phyloP scores from a whole-genome alignment of 352 stramenopile genomes.

The Globisporangium rhizosaccharum region DNA sequence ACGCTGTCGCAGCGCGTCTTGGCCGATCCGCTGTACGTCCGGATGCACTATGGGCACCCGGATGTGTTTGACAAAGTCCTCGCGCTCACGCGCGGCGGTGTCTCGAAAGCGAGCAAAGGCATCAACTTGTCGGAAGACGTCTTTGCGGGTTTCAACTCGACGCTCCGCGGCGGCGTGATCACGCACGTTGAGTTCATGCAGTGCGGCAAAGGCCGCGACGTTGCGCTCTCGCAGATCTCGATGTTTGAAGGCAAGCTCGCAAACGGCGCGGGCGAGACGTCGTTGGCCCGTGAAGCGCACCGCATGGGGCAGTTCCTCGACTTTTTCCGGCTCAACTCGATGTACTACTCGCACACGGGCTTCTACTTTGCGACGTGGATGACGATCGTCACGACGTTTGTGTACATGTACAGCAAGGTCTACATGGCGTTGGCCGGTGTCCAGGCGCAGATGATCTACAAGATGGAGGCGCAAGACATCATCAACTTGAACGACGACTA shows the following conservation, averaged over 20 bases:
- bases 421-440: slow-evolving; percentile 74
- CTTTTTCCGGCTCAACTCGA: slow-evolving; percentile 83
- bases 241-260: slow-evolving; percentile 86
- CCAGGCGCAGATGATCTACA: slow-evolving; percentile 61
- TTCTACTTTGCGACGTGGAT: slow-evolving; percentile 87
- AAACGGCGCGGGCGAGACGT: slow-evolving; percentile 78
- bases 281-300: slow-evolving; percentile 68
- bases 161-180: slow-evolving; percentile 64
- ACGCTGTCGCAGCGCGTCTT: slow-evolving; percentile 80
- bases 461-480: slow-evolving; percentile 69
- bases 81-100: slow-evolving; percentile 62
- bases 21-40: slow-evolving; percentile 61
- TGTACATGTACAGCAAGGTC: slow-evolving; percentile 86
- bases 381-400: slow-evolving; percentile 84
- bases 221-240: slow-evolving; percentile 80
- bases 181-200: slow-evolving; percentile 87
- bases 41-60: slow-evolving; percentile 83
- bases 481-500: slow-evolving; percentile 53
- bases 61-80: slow-evolving; percentile 84
- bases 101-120: slow-evolving; percentile 78
- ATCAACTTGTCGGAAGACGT: slow-evolving; percentile 87
- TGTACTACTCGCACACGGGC: slow-evolving; percentile 85
- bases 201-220: slow-evolving; percentile 81
- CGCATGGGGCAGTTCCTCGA: slow-evolving; percentile 85
- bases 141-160: slow-evolving; percentile 80